These are phyloP conservation scores for Vanrija sp. DNA, from an alignment of 1,284 basidiomycete species.

Conservation along the genomic window DNA sequence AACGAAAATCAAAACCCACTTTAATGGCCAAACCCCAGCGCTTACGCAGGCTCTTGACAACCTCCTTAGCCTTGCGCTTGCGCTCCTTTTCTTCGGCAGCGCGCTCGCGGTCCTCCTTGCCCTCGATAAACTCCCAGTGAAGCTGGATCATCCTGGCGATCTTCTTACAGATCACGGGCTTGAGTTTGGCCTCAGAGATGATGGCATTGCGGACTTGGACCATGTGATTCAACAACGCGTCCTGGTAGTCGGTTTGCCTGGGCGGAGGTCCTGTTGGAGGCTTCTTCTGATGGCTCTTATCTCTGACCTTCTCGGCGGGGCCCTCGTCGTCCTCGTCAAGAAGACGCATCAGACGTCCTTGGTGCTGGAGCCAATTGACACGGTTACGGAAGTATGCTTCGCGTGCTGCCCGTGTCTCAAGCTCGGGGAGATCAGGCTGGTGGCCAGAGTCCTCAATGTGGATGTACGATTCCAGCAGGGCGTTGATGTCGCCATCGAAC, in stretches of 20 bases:
- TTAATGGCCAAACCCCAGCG: constrained; percentile 87
- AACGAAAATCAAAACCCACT: constrained; percentile 57
- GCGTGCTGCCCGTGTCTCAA: constrained; percentile 53
- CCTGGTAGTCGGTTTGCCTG: constrained; percentile 43
- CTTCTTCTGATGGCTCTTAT: constrained; percentile 14
- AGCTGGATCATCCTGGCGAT: constrained; percentile 65
- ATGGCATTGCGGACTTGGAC: constrained; percentile 48
- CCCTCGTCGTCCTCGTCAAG: constrained; percentile 50
- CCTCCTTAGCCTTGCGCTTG: constrained; percentile 66
- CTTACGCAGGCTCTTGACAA: constrained; percentile 56
- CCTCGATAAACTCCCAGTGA: constrained; percentile 72
- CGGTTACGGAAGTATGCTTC: constrained; percentile 57
- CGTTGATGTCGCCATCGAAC: constrained; percentile 56
- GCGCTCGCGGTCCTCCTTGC: constrained; percentile 60
- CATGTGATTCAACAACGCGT: constrained; percentile 48
- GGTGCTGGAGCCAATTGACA: constrained; percentile 51
- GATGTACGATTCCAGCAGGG: constrained; percentile 63
- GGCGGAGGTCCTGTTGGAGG: constrained; percentile 20
- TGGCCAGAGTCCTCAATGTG: constrained; percentile 53
- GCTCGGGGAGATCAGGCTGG: constrained; percentile 46
- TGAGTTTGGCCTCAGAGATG: constrained; percentile 44
- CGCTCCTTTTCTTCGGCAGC: constrained; percentile 66
- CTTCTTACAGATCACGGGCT: constrained; percentile 49
- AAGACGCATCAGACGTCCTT: constrained; percentile 44
- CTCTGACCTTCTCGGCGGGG: constrained; percentile 3